Base-by-base conservation (phyloP, 225 moss, liverwort and hornwort genomes). In the Bryum argenteum region DNA sequence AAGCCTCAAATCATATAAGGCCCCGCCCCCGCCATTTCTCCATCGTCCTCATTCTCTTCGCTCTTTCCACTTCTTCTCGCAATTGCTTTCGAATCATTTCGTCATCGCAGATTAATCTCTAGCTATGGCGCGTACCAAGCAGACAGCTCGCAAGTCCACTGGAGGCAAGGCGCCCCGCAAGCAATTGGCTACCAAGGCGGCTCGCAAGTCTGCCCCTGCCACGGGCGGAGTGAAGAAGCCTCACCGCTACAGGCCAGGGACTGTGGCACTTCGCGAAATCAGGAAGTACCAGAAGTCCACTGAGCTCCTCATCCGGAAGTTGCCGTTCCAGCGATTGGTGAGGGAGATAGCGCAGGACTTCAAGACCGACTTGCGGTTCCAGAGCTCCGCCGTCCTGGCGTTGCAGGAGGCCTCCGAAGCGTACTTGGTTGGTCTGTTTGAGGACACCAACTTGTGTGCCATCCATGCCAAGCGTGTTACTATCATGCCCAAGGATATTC, bases 381-480 rank as follows among this genome's bases (percentile, higher is more conserved):
- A 79, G 74, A 79, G 79, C 4, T 74, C 74, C 0, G 79, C 74
- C 2, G 74, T 79, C 15, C 28, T 79, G 74, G 79, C 79, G 58
- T 44, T 79, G 79, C 79, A 79, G 70, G 79, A 79, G 64, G 79
- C 79, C 11, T 74, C 70, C 0, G 79, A 79, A 69, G 79, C 79
- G 0, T 79, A 79, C 1, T 14, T 79, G 51, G 74, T 74, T 7
- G 74, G 79, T 11, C 28, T 79, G 50, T 75, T 74, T 2, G 79
- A 79, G 67, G 74, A 79, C 16, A 79, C 74, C 1, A 79, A 75
- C 26, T 42, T 79, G 58, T 79, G 74, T 18, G 70, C 79, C 0
- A 75, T 79, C 37, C 79, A 79, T 11, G 79, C 74, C 2, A 79
- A 79, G 74, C 74, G 79, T 0, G 74, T 79, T 10, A 75, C 74